phyloP scores from a whole-genome alignment of 441 rosid species.

The Populus hybrid region DNA sequence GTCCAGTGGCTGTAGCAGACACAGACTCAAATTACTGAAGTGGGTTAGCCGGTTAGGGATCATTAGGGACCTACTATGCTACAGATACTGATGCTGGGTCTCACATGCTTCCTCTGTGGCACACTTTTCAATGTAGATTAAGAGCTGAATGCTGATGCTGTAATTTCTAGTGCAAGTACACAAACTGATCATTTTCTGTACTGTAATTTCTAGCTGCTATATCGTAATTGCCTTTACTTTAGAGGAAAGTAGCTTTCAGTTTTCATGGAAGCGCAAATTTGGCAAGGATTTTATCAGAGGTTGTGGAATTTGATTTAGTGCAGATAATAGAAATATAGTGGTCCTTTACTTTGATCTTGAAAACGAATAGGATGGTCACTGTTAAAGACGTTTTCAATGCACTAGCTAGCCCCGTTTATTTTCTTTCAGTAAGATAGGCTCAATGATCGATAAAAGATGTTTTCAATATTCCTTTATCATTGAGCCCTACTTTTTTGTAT shows the following conservation, averaged over 20 bases:
- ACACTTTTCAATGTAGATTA: constrained; percentile 38
- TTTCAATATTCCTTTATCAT: too few relatives aligned
- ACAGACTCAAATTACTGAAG: neutral
- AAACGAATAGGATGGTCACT: too few relatives aligned
- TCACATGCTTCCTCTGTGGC: constrained; percentile 22
- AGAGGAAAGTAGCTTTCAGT: constrained; percentile 10
- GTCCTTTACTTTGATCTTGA: neutral
- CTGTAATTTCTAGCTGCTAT: constrained; percentile 11
- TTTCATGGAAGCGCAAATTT: constrained; percentile 4
- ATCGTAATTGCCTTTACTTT: neutral
- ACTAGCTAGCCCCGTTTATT: too few relatives aligned
- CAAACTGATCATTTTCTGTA: constrained; percentile 12
- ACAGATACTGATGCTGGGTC: constrained; percentile 11
- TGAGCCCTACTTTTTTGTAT: too few relatives aligned
- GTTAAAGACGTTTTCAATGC: too few relatives aligned
- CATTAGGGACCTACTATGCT: constrained; percentile 10
- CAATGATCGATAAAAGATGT: too few relatives aligned
- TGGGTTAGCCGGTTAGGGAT: neutral
- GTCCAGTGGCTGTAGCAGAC: neutral
- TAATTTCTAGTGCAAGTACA: constrained; percentile 19
- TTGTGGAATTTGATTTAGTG: neutral
- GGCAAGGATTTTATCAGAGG: neutral
- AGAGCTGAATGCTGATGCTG: constrained; percentile 14
- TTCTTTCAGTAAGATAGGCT: too few relatives aligned
- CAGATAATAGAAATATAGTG: neutral